Evolutionary conservation across 2,329 filamentous ascomycete species (phyloP), one percentile per base, ranked within the genome.

Genomic region (Cadophora malorum): DNA sequence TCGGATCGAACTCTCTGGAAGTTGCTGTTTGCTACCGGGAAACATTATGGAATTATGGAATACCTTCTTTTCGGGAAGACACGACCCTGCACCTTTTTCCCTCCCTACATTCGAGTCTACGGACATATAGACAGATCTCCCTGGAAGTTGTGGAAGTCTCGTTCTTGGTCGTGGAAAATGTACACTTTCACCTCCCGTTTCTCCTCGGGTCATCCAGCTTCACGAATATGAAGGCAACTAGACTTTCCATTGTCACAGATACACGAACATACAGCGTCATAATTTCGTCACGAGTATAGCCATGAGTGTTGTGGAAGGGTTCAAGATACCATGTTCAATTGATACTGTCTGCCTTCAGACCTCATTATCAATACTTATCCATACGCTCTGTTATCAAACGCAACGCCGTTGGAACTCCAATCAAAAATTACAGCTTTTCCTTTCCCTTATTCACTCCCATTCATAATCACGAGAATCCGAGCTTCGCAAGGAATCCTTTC

Each of bases 101-200:
- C 35, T 38, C 35, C 35, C 5, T 28, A 28, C 28, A 28, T 28
- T 28, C 28, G 5, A 28, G 28, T 28, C 28, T 28, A 28, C 28
- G 28, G 28, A 28, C 28, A 28, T 5, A 28, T 28, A 28, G 35
- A 38, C 35, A 38, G 35, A 14, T 19, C 56, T 38, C 41, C 14
- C 21, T 21, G 10, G 41, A 67, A 62, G 23, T 64, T n/a, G 85
- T 88, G 1, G 84, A 85, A 76, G 78, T 88, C 64, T 81, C 80
- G 65, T 88, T 88, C 76, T 74, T 80, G 70, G 81, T 84, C 2
- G 81, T 82, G 70, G 79, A 79, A 67, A 79, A 83, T 23, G 88
- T 92, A 83, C 88, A 91, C 76, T 95, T 92, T 76, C 92, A 96
- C 81, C 91, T 96, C 3, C 92, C 92, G 55, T 79, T 96, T 76